Evolutionary conservation across 2,329 filamentous ascomycete species (phyloP), one percentile per base, ranked within the genome.

Genomic region (Harringtonia aguacate): DNA sequence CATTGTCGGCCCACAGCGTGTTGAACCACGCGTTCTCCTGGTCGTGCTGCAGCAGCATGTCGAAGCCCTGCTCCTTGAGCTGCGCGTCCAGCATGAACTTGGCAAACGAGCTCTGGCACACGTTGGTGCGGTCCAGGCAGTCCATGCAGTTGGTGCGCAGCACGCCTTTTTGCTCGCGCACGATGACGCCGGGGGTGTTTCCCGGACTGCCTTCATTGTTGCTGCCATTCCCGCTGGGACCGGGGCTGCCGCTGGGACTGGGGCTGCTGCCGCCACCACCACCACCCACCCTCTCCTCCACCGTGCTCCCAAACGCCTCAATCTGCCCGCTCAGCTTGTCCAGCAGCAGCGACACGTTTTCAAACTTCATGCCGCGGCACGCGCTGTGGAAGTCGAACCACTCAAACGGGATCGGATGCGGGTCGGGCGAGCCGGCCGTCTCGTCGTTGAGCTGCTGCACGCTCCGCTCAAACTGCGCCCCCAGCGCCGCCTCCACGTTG

Each of bases 61-160:
- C 78, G 47, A 88, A 81, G 0, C 84, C 85, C 49, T 94, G 79
- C 18, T 76, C 70, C 46, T 77, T 81, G 2, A 98, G 70, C 56
- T 95, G 87, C 28, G 73, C 60, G 52, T 95, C 87, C 3, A 98
- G 70, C 51, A 86, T 84, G 56, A 83, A 79, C 56, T 87, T 85
- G 6, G 78, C 92, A 58, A 89, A 89, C 0, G 88, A 92, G 56
- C 86, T 94, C 62, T 97, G 90, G 34, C 89, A 88, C 20, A 98
- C 89, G 53, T 97, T 97, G 2, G 92, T 98, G 20, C 92, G 79
- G 59, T 98, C 92, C 10, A 98, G 68, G 54, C 92, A 98, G 58
- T 98, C 92, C 92, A 98, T 97, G 61, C 92, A 98, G 57, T 98
- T 98, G 2, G 88, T 95, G 45, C 92, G 75, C n/a, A 97, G 61